Evolutionary conservation across 2,329 filamentous ascomycete species (phyloP).

Genomic region (Aspergillaceae sp.): DNA sequence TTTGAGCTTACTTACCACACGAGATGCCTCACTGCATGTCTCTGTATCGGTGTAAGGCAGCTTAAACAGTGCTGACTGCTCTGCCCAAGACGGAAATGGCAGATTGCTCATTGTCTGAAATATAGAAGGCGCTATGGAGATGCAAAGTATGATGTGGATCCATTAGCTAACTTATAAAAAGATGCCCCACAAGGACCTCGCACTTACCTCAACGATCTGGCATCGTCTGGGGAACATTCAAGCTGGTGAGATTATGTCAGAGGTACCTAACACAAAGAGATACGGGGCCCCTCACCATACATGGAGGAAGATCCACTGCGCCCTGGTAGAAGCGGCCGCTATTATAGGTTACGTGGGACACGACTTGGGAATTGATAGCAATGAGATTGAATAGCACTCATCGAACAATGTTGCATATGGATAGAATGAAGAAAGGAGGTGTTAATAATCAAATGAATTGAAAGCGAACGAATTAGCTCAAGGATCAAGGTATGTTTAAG

Average conservation of each 20-base stretch:
- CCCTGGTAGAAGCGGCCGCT: background rate
- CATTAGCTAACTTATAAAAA: background rate
- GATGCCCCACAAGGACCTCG: background rate
- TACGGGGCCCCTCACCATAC: background rate
- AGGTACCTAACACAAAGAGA: slow-evolving; percentile 2
- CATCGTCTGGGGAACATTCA: background rate
- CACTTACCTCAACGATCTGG: background rate
- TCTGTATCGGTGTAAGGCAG: slow-evolving; percentile 24
- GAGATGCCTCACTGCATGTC: slow-evolving; percentile 20
- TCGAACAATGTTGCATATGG: background rate
- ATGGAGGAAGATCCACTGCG: background rate
- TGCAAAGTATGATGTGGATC: background rate
- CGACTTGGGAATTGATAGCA: background rate
- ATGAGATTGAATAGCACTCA: background rate
- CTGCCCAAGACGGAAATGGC: slow-evolving; percentile 21
- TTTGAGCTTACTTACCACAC: slow-evolving; percentile 15
- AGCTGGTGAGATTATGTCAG: slow-evolving; percentile 6
- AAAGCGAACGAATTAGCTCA: background rate
- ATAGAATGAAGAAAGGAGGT: background rate
- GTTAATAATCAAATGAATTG: background rate
- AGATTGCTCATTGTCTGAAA: slow-evolving; percentile 18
- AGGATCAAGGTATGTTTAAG: background rate
- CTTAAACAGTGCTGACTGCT: slow-evolving; percentile 24
- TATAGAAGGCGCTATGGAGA: slow-evolving; percentile 4
- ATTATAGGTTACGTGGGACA: background rate